Evolutionary conservation across 2,329 filamentous ascomycete species (phyloP).

Genomic region (Orbilia brochopaga): DNA sequence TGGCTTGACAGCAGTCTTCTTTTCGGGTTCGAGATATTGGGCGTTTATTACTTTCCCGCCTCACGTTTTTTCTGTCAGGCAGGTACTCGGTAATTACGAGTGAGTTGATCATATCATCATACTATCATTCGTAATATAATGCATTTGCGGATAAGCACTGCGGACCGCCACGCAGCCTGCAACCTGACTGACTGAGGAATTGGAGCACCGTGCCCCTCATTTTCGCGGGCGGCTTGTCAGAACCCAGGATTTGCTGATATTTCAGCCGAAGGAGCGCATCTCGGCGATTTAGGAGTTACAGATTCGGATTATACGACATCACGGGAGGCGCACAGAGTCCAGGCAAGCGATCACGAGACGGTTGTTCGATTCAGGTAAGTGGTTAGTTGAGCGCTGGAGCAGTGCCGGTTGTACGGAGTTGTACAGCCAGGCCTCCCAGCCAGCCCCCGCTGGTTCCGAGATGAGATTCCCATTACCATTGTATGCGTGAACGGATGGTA

Average conservation of each 20-base stretch:
- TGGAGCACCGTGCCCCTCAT: slow-evolving; percentile 30
- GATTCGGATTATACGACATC: slow-evolving; percentile 12
- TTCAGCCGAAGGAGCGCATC: slow-evolving; percentile 51
- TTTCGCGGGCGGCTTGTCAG: slow-evolving; percentile 14
- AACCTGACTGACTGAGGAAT: no score
- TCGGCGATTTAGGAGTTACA: slow-evolving; percentile 43
- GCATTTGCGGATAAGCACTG: neutral
- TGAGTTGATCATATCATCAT: slow-evolving; percentile 12
- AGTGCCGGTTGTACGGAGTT: neutral
- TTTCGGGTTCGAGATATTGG: slow-evolving; percentile 22
- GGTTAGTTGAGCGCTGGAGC: slow-evolving; percentile 4
- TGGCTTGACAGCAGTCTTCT: slow-evolving; percentile 18
- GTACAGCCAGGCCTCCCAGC: slow-evolving; percentile 26
- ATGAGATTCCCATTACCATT: slow-evolving; percentile 1
- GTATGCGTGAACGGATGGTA: slow-evolving; percentile 8
- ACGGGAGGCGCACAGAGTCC: slow-evolving; percentile 11
- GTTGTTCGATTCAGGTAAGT: slow-evolving; percentile 45
- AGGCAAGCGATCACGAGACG: slow-evolving; percentile 48
- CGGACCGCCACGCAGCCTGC: neutral
- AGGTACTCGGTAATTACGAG: no score
- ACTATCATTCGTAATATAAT: no score
- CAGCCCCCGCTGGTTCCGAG: neutral
- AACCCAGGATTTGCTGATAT: slow-evolving; percentile 40
- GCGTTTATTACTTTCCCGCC: slow-evolving; percentile 1
- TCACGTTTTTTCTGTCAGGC: slow-evolving; percentile 27